These are phyloP conservation scores for Pestalotiopsis sp. DNA, from an alignment of 2,329 filamentous ascomycete genomes.

Conservation along the genomic window DNA sequence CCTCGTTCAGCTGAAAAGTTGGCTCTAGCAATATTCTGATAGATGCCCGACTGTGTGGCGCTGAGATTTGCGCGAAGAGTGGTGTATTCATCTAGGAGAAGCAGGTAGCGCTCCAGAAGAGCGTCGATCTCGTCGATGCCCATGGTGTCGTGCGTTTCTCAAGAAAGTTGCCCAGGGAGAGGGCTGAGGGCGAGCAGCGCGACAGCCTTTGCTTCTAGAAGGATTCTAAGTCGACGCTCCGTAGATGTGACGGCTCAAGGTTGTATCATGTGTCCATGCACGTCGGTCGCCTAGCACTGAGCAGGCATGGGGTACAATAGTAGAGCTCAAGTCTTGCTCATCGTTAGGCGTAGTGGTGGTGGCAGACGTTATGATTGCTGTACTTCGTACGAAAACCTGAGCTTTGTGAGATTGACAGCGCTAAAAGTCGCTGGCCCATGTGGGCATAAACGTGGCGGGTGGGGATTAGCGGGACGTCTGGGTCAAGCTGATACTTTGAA, in stretches of 20 bases:
- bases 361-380: neutral
- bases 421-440: neutral
- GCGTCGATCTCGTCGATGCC: conserved; percentile 53
- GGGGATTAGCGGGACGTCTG: neutral
- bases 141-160: conserved; percentile 21
- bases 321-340: neutral
- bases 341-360: neutral
- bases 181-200: neutral
- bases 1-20: conserved; percentile 71
- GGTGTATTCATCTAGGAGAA: conserved; percentile 68
- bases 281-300: neutral
- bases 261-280: neutral
- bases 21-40: conserved; percentile 67
- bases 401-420: neutral
- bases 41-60: conserved; percentile 55
- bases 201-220: neutral
- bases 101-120: conserved; percentile 67
- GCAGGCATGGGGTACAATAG: neutral
- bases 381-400: neutral
- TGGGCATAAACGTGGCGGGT: conserved; percentile 4
- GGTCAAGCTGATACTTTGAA: neutral
- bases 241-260: neutral
- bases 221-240: neutral
- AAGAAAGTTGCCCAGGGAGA: neutral
- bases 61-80: conserved; percentile 56